Base-by-base conservation (phyloP, 2,329 filamentous ascomycete genomes). In the Didymella keratinophila region DNA sequence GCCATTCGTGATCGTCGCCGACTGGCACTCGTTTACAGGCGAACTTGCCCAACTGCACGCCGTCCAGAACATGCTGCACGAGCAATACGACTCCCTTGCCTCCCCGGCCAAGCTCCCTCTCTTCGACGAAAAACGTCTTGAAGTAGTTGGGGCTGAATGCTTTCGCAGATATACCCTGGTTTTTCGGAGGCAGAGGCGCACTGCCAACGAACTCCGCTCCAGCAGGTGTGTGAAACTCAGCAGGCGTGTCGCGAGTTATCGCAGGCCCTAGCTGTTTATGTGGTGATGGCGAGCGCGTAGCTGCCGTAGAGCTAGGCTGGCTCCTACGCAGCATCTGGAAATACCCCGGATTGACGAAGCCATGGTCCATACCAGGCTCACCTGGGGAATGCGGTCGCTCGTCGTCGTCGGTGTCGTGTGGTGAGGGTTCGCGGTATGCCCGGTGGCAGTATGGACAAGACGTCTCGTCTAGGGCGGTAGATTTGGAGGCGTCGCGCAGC, bases 1-100 rank as follows among this genome's bases (percentile, higher is more conserved):
- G 82, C 96, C 95, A 97, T 61, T 89, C 87, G 71, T 97, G 94
- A 69, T 98, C 92, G 71, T 99, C 90, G 14, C 95, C 81, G 1
- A 99, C 95, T 0, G 95, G 96, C 0, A 99, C 93, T 44, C 96
- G 87, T 78, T 99, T 99, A 82, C 95, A 99, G 12, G 95, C 95
- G 77, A 96, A 99, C 64, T 95, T 86, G 1, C 95, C 95, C 1
- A 99, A 82, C 30, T 88, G 86, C 43, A 96, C 94, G 21, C 92
- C 89, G 75, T 98, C 95, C 57, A 99, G 87, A 65, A 96, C 85
- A 78, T 99, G 95, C 59, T 91, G 88, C 10, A 99, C 95, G n/a
- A 98, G 83, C 45, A 99, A 78, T 1, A 99, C 95, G 3, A 99
- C 93, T 0, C 95, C 95, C 73, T 97, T 97, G 3, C 96, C 95